A percentile compares a stretch with the other conserved stretches of the same genome.
These are phyloP conservation scores for Raffaelea arxii DNA, from an alignment of 2,329 filamentous ascomycete species.

Conservation along the genomic window DNA sequence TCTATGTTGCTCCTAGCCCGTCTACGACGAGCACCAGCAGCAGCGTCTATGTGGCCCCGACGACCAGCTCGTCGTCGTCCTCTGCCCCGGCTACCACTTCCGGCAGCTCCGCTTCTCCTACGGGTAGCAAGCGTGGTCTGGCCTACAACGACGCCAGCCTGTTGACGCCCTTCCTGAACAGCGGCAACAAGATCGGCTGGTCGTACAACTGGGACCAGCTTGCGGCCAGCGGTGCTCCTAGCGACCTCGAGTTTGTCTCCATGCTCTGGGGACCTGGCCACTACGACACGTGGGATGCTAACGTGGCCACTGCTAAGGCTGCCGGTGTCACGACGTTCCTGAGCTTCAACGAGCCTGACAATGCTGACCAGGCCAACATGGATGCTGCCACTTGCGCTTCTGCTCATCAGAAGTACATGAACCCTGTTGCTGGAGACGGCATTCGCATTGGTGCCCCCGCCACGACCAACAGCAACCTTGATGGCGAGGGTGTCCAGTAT, in stretches of 20 bases:
- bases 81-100: conserved; percentile 8
- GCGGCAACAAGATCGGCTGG: conserved; percentile 41
- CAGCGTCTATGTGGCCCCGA: conserved; percentile 3
- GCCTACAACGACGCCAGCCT: conserved; percentile 54
- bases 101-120: conserved; percentile 5
- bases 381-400: conserved; percentile 39
- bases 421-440: conserved; percentile 41
- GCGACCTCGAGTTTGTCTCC: conserved; percentile 49
- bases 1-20: background rate
- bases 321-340: conserved; percentile 48
- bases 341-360: conserved; percentile 66
- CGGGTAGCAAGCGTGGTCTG: conserved; percentile 51
- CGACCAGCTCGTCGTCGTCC: conserved; percentile 10
- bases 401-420: conserved; percentile 43
- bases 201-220: conserved; percentile 58
- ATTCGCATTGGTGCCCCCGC: conserved; percentile 48
- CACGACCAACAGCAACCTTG: conserved; percentile 47
- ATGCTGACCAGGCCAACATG: conserved; percentile 48
- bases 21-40: conserved; percentile 2
- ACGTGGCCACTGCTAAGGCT: conserved; percentile 41
- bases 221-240: conserved; percentile 27
- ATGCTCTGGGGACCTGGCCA: conserved; percentile 53
- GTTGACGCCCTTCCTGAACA: conserved; percentile 37
- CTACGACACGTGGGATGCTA: conserved; percentile 37
- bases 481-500: conserved; percentile 44